These are phyloP conservation scores for Candida vartiovaarae DNA, from an alignment of 805 yeast species.

Conservation along the genomic window DNA sequence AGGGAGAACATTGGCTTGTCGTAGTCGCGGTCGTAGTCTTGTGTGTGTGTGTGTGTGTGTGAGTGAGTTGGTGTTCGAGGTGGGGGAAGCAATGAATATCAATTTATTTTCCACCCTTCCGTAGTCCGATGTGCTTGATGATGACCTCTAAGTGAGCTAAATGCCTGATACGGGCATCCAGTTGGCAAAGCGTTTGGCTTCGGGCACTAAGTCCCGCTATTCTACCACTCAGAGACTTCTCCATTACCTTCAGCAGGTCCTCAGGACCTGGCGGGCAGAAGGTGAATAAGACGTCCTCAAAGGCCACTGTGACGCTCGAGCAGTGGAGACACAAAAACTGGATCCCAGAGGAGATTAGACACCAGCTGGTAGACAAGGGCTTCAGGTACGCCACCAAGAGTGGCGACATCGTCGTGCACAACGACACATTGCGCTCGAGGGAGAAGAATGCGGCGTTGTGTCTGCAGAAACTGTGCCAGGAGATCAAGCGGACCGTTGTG, in stretches of 20 bases:
- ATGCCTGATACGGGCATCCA: not conserved
- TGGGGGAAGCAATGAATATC: no score
- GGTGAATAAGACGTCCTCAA: constrained; percentile 62
- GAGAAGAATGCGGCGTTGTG: constrained; percentile 53
- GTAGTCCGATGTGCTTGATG: not conserved
- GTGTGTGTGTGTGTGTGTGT: not conserved
- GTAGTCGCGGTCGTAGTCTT: no score
- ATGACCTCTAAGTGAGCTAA: no score
- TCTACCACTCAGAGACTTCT: constrained; percentile 42
- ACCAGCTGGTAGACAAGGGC: constrained; percentile 30
- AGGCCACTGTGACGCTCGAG: constrained; percentile 52
- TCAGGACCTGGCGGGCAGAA: constrained; percentile 89
- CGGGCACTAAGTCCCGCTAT: constrained; percentile 19
- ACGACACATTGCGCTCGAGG: constrained; percentile 57
- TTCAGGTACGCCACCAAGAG: constrained; percentile 48
- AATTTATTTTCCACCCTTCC: not conserved
- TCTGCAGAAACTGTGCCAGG: constrained; percentile 47
- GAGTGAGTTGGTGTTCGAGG: not conserved
- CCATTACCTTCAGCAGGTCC: constrained; percentile 45
- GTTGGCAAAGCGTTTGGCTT: constrained; percentile 39
- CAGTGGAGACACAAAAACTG: constrained; percentile 44
- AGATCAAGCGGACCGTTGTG: constrained; percentile 39
- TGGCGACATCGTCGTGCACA: constrained; percentile 45
- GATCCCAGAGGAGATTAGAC: constrained; percentile 49
- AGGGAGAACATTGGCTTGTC: not conserved